Percentiles rank a stretch among this genome's conserved stretches.
Conservation (phyloP, 257 asterid genomes). For the Ajuga chamaepitys region DNA sequence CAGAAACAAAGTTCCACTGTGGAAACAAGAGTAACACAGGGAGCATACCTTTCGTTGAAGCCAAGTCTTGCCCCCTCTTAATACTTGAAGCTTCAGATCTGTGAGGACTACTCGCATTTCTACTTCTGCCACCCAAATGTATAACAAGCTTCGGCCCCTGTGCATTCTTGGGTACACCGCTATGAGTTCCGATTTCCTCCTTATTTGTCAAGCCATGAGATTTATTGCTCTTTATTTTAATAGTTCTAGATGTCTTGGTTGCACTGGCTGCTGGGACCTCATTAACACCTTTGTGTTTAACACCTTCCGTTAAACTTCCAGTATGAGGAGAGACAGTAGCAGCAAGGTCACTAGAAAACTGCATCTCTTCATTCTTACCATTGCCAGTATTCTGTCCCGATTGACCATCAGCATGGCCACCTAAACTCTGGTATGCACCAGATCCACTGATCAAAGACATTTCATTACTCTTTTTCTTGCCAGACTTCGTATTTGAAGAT, state of each 20-base stretch:
- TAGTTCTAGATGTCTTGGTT: conserved; percentile 49
- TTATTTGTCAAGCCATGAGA: conserved; percentile 28
- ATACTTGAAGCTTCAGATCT: conserved; percentile 55
- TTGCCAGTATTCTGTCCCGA: conserved; percentile 28
- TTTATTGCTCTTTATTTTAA: conserved; percentile 55
- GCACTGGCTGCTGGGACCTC: conserved; percentile 41
- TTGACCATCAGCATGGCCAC: conserved; percentile 31
- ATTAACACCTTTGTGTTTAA: conserved; percentile 43
- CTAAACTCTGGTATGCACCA: conserved; percentile 27
- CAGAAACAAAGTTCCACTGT: background rate
- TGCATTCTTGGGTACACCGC: conserved; percentile 35
- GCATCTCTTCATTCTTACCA: conserved; percentile 33
- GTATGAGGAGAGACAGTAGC: conserved; percentile 44
- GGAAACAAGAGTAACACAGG: background rate
- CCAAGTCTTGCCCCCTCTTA: conserved; percentile 45
- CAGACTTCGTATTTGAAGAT: conserved; percentile 56
- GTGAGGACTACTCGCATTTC: conserved; percentile 45
- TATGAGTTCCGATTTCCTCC: conserved; percentile 44
- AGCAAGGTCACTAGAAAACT: conserved; percentile 39
- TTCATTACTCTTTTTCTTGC: conserved; percentile 52
- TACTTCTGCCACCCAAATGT: conserved; percentile 76
- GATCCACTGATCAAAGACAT: conserved; percentile 29
- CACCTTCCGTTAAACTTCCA: conserved; percentile 48
- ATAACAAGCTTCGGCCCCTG: conserved; percentile 83
- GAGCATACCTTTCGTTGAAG: conserved; percentile 53